These are phyloP conservation scores for Ganoderma multipileum DNA, from an alignment of 1,284 basidiomycete genomes.

Conservation along the genomic window DNA sequence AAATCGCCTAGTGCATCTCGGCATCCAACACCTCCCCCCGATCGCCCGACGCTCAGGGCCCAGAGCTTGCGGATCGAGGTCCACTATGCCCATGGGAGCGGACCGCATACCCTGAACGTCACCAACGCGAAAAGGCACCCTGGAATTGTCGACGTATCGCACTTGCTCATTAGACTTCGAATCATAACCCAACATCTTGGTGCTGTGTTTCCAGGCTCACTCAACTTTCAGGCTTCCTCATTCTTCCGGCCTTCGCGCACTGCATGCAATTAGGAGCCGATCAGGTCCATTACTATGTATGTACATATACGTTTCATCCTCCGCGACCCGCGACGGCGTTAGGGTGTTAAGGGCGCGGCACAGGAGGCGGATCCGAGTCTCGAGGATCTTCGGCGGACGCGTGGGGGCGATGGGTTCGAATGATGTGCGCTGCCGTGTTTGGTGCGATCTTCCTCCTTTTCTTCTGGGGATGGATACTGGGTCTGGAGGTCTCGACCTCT, in stretches of 20 bases:
- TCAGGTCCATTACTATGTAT: background rate
- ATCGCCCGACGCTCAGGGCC: background rate
- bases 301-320: background rate
- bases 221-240: background rate
- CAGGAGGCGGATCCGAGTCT: background rate
- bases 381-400: slow-evolving; percentile 15
- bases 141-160: slow-evolving; percentile 6
- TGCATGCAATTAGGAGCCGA: slow-evolving; percentile 2
- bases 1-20: slow-evolving; percentile 4
- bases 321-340: background rate
- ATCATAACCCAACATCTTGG: slow-evolving; percentile 17
- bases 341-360: slow-evolving; percentile 12
- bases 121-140: background rate
- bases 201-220: background rate
- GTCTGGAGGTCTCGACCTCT: slow-evolving; percentile 13
- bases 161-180: background rate
- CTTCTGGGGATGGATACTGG: slow-evolving; percentile 1
- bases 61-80: background rate
- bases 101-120: background rate
- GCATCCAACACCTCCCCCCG: background rate
- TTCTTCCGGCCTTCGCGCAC: background rate
- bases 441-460: slow-evolving; percentile 4
- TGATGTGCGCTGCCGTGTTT: slow-evolving; percentile 20
- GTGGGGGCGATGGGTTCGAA: background rate
- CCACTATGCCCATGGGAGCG: background rate